Evolutionary conservation across 2,329 filamentous ascomycete species (phyloP), one percentile per base, ranked within the genome.

Genomic region (Metarhizium rileyi): DNA sequence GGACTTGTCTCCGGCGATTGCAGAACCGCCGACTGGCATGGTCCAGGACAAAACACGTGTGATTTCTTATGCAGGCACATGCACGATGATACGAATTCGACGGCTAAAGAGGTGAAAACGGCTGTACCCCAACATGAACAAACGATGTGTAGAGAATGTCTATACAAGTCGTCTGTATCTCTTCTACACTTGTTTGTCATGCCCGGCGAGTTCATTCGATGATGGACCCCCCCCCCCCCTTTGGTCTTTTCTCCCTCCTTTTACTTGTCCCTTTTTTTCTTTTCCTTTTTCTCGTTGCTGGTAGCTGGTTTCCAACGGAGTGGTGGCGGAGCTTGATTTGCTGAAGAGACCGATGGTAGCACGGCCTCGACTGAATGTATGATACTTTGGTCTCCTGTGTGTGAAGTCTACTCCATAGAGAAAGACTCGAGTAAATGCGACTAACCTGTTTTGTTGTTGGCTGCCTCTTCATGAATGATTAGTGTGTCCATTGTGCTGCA

Each of bases 1-100:
- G 16, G 10, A 33, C 12, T 10, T 5, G 7, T 10, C 16, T 14
- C 10, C 16, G 30, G 30, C 10, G 30, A 12, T 14, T 33, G 30
- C 35, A 14, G 35, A 38, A 38, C 35, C 20, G 20, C 3, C 16
- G 6, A 38, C n/a, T 38, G 35, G n/a, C 6, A 38, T 18, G 35
- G 10, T 18, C 35, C 9, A 12, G 10, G 35, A 16, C n/a, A n/a
- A n/a, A 28, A 16, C 9, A 16, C 9, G 10, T 33, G 30, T 33
- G 30, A 9, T n/a, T 20, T 25, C 3, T 22, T 12, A 14, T 50
- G 52, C 53, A 53, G 53, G 50, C 55, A 49, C 46, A 50, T 51
- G 50, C 44, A 56, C 44, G 51, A 55, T 49, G 48, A 46, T 38
- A 55, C 26, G 54, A 54, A 48, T 48, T 55, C 49, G 51, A 51